Base-by-base conservation (phyloP, 176 grass and related monocot species). In the Paspalum notatum region DNA sequence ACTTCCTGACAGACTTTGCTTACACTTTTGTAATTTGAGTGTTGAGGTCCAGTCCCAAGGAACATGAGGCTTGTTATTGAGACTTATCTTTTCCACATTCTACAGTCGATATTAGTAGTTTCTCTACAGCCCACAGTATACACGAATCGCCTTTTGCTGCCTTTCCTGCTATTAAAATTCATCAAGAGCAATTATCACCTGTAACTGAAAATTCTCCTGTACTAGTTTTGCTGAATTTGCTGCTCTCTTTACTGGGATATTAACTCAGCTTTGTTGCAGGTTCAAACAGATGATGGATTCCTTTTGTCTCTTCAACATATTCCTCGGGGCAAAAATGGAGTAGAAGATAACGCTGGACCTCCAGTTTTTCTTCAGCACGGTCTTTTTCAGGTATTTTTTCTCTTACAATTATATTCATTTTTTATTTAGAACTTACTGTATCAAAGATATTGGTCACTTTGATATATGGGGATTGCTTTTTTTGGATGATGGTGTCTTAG, bases 311-410 rank as follows among this genome's bases (percentile, higher is more conserved):
- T 98, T 85, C 92, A 98, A 46, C 91, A 72, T 78, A 89, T 98
- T 77, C 90, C 90, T 17, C 86, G 53, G 75, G 95, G 92, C 38
- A 91, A 75, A 86, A 89, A 83, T 62, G 56, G 68, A 83, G 47
- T 89, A 60, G 21, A 26, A 14, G 25, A 86, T 58, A 94, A 49
- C 39, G 26, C 68, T 71, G 77, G 87, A 32, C 87, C 90, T 89
- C 88, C 92, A 24, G 88, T 98, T 75, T 98, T 92, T 84, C 95
- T 98, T 80, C 95, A 98, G 51, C 95, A 98, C 62, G 95, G 95
- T 43, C 91, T 98, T 80, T 98, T 98, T 89, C 92, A 94, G 92
- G 95, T 97, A n/a, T 89, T 62, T 56, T 69, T 42, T 68, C 84
- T 24, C 38, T 77, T 83, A 62, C 18, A 62, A 38, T 18, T 32